Evolutionary conservation across 1,284 basidiomycete species (phyloP).

Genomic region (Papiliotrema terrestris): DNA sequence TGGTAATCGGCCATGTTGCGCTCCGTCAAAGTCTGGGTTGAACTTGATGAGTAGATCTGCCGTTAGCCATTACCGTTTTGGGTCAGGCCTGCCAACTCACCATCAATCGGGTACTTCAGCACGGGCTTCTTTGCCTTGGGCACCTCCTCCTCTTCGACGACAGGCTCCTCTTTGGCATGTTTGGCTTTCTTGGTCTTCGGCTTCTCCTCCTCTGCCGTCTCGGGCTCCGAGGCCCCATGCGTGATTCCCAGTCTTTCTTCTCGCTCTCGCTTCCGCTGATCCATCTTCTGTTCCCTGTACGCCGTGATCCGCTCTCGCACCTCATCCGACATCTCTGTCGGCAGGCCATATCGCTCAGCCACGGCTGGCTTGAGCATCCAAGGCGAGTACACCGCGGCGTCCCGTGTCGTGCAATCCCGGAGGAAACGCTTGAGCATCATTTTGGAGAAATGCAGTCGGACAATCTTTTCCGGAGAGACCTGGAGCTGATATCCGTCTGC

Average conservation of each 20-base stretch:
- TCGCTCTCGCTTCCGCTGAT: constrained; percentile 71
- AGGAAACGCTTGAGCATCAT: constrained; percentile 94
- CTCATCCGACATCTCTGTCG: constrained; percentile 77
- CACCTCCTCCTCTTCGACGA: constrained; percentile 26
- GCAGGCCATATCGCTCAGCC: constrained; percentile 76
- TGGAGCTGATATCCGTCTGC: constrained; percentile 54
- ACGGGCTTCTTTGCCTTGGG: constrained; percentile 69
- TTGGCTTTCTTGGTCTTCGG: constrained; percentile 65
- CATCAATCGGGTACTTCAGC: constrained; percentile 63
- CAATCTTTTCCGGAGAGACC: neutral
- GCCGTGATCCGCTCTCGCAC: constrained; percentile 72
- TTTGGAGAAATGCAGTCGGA: constrained; percentile 69
- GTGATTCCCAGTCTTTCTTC: constrained; percentile 54
- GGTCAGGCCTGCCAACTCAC: constrained; percentile 32
- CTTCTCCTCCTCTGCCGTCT: constrained; percentile 56
- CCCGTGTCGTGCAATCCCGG: constrained; percentile 86
- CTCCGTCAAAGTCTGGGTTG: constrained; percentile 65
- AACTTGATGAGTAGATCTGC: constrained; percentile 71
- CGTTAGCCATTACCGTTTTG: constrained; percentile 38
- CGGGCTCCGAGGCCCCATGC: constrained; percentile 4
- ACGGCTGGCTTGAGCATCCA: constrained; percentile 89
- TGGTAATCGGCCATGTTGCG: constrained; percentile 41
- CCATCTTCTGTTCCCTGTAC: constrained; percentile 79
- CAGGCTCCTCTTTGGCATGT: constrained; percentile 15
- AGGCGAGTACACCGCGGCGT: constrained; percentile 84